phyloP scores from a whole-genome alignment of 805 yeast species.

The Wickerhamiella hasegawae region DNA sequence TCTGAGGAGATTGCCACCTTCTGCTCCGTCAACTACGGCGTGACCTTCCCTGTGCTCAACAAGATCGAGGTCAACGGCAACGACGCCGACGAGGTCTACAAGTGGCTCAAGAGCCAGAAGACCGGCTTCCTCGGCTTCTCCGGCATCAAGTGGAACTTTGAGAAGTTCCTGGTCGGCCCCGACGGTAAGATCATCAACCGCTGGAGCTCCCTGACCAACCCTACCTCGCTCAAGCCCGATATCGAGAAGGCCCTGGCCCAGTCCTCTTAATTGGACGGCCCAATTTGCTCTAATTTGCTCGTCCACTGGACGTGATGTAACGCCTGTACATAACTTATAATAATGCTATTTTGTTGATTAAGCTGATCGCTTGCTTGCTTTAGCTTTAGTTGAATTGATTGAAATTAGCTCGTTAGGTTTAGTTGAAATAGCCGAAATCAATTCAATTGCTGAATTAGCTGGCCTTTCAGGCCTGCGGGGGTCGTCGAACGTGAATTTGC shows the following conservation, averaged over 20 bases:
- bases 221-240: conserved; percentile 38
- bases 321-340: no score
- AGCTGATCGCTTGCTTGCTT: no score
- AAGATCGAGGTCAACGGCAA: conserved; percentile 85
- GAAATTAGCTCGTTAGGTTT: no score
- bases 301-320: no score
- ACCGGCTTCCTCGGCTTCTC: conserved; percentile 47
- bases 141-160: conserved; percentile 68
- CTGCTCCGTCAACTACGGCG: conserved; percentile 75
- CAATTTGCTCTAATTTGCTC: no score
- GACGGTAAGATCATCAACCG: conserved; percentile 45
- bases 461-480: no score
- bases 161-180: conserved; percentile 47
- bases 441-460: no score
- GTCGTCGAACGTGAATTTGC: no score
- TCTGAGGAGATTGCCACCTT: conserved; percentile 54
- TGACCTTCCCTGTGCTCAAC: conserved; percentile 72
- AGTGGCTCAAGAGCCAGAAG: conserved; percentile 54
- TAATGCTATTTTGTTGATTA: no score
- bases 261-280: no score
- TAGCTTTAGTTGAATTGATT: no score
- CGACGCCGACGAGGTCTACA: conserved; percentile 63
- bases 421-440: no score
- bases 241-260: conserved; percentile 37
- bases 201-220: conserved; percentile 52